Evolutionary conservation across 306 rosid species (phyloP).

Genomic region (Gleditsia sinensis): DNA sequence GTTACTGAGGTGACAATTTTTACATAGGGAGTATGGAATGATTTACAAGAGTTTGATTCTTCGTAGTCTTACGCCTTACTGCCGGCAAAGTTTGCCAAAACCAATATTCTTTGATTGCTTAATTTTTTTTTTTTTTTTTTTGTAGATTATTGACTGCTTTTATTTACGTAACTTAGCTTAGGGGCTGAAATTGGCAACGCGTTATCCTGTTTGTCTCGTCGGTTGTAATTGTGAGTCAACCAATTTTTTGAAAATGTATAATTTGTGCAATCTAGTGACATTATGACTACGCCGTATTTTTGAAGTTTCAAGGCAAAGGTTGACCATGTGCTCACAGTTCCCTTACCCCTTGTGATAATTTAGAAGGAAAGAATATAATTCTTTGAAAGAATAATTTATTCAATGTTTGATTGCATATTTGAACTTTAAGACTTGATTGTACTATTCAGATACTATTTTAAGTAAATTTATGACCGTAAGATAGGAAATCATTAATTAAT

Average conservation of each 20-base stretch:
- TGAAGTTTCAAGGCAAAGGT: constrained; percentile 12
- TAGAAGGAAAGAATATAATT: background rate
- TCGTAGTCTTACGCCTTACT: background rate
- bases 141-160: background rate
- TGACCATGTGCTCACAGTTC: background rate
- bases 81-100: background rate
- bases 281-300: background rate
- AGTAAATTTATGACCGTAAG: background rate
- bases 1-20: background rate
- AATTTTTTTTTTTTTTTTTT: too few relatives aligned
- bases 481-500: background rate
- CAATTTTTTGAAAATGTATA: background rate
- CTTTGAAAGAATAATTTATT: background rate
- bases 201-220: background rate
- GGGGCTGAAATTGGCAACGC: constrained; percentile 1
- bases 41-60: background rate
- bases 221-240: background rate
- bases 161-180: background rate
- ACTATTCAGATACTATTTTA: background rate
- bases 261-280: background rate
- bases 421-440: background rate
- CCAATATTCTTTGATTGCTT: background rate
- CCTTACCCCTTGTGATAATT: background rate
- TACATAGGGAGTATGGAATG: background rate
- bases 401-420: background rate